A percentile compares a stretch with the other conserved stretches of the same genome.
Conservation (phyloP, 169 alveolate species). For the Eimeria brunetti region DNA sequence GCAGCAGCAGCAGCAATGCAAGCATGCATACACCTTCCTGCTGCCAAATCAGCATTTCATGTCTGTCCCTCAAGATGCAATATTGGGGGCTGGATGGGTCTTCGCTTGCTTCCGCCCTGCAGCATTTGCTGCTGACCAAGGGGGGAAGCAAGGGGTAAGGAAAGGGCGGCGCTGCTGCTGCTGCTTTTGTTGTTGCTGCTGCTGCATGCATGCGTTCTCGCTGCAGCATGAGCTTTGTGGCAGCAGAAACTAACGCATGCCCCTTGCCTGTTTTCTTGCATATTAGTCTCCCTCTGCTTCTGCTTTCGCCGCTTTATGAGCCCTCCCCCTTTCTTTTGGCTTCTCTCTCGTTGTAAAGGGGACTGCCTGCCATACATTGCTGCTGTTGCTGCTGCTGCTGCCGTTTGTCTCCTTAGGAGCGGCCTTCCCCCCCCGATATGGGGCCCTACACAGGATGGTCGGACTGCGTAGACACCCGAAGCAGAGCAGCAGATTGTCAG, state of each 20-base stretch:
- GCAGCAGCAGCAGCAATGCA: slow-evolving; percentile 20
- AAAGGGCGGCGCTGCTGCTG: not conserved
- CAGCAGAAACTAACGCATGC: not conserved
- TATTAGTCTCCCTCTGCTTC: no score
- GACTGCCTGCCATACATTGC: not conserved
- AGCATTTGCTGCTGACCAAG: slow-evolving; percentile 48
- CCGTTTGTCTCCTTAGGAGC: not conserved
- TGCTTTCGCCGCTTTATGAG: not conserved
- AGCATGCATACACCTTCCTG: slow-evolving; percentile 58
- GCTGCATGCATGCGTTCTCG: not conserved
- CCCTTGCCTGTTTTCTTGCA: not conserved
- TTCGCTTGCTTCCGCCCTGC: slow-evolving; percentile 79
- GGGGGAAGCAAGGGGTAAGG: not conserved
- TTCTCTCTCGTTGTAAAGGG: not conserved
- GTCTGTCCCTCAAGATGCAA: slow-evolving; percentile 77
- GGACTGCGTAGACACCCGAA: slow-evolving; percentile 63
- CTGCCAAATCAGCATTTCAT: slow-evolving; percentile 71
- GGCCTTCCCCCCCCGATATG: slow-evolving; percentile 31
- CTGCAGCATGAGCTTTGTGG: not conserved
- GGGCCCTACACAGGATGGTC: slow-evolving; percentile 73
- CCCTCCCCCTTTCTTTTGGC: not conserved
- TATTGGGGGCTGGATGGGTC: slow-evolving; percentile 78
- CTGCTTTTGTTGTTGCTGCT: slow-evolving; percentile 1
- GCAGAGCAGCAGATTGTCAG: slow-evolving; percentile 22
- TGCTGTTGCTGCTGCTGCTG: slow-evolving; percentile 25